Evolutionary conservation across 2,329 filamentous ascomycete genomes (phyloP).

Genomic region (Dendrostoma leiphaemia): DNA sequence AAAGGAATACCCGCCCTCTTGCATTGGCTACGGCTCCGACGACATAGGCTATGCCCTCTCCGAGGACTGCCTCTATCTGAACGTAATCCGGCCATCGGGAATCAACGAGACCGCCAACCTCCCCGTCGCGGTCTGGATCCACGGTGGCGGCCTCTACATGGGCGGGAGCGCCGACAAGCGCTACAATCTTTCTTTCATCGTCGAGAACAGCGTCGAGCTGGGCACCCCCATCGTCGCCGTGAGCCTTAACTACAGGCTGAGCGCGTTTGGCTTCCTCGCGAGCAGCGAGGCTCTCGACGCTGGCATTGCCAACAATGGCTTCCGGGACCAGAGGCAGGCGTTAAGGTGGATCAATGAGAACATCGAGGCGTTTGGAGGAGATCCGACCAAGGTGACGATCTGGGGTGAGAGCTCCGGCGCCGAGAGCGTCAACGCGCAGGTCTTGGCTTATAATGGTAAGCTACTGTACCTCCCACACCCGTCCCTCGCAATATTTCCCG

Average conservation of each 20-base stretch:
- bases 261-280: conserved; percentile 45
- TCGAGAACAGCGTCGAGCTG: conserved; percentile 43
- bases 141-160: conserved; percentile 36
- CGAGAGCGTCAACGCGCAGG: conserved; percentile 43
- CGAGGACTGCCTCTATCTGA: conserved; percentile 60
- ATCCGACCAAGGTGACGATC: conserved; percentile 44
- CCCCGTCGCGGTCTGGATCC: conserved; percentile 59
- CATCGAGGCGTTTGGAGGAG: conserved; percentile 43
- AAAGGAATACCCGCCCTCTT: conserved; percentile 44
- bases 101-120: conserved; percentile 38
- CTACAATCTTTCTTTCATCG: conserved; percentile 62
- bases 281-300: conserved; percentile 37
- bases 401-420: conserved; percentile 52
- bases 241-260: conserved; percentile 48
- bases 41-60: conserved; percentile 27
- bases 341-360: conserved; percentile 47
- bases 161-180: conserved; percentile 39
- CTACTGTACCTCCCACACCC: background rate
- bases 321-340: conserved; percentile 46
- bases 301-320: conserved; percentile 47
- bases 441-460: conserved; percentile 45
- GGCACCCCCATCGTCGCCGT: conserved; percentile 47
- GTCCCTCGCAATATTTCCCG: background rate
- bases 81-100: conserved; percentile 53
- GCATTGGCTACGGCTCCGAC: conserved; percentile 48